These are phyloP conservation scores for Aspergillus campestris DNA, from an alignment of 495 filamentous ascomycete genomes.

Conservation along the genomic window DNA sequence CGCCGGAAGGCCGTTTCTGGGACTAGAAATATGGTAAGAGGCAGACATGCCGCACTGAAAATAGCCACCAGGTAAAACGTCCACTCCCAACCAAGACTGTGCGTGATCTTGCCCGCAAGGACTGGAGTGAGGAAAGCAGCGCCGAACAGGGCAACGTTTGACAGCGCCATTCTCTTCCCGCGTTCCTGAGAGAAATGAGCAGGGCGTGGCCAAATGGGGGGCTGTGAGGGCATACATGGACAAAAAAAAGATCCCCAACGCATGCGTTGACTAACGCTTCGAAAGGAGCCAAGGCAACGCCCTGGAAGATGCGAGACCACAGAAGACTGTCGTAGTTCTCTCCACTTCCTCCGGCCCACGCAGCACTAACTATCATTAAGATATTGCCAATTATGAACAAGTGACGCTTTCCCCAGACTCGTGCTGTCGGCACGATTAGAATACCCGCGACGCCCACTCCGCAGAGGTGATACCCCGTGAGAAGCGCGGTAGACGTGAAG, in stretches of 20 bases:
- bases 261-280: conserved; percentile 70
- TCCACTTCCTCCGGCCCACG: conserved; percentile 69
- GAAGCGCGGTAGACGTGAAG: conserved; percentile 66
- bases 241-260: conserved; percentile 69
- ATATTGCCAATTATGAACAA: conserved; percentile 72
- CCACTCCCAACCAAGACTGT: conserved; percentile 66
- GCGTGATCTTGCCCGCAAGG: conserved; percentile 76
- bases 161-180: conserved; percentile 82
- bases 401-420: conserved; percentile 89
- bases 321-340: conserved; percentile 60
- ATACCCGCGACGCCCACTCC: conserved; percentile 75
- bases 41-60: conserved; percentile 53
- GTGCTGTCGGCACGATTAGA: conserved; percentile 77
- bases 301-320: conserved; percentile 70
- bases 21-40: conserved; percentile 65
- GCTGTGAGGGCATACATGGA: conserved; percentile 49
- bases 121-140: conserved; percentile 90
- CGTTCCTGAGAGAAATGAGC: conserved; percentile 45
- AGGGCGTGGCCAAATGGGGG: conserved; percentile 1
- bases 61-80: conserved; percentile 67
- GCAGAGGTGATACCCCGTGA: conserved; percentile 83
- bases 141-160: conserved; percentile 82
- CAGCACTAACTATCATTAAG: conserved; percentile 60
- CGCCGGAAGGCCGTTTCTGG: conserved; percentile 79
- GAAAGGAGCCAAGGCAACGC: conserved; percentile 66